Conservation (phyloP, 1,284 basidiomycete genomes). For the Gymnopus androsaceus region DNA sequence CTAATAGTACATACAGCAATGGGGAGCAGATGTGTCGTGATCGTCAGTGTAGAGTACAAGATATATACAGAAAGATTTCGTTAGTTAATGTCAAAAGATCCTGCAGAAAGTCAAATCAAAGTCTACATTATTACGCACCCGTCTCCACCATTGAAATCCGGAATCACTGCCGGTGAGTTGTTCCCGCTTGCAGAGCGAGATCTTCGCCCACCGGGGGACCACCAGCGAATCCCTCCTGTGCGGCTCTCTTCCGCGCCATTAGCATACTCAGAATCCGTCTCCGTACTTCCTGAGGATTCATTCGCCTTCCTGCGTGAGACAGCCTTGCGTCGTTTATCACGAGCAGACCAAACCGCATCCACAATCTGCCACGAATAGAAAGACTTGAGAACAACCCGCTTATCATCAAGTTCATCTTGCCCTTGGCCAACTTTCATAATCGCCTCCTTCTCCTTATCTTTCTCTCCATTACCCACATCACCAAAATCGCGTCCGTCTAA, state of each 20-base stretch:
- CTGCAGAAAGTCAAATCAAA: not conserved
- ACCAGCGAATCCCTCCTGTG: conserved; percentile 40
- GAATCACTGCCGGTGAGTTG: conserved; percentile 12
- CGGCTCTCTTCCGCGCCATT: conserved; percentile 26
- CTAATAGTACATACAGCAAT: not conserved
- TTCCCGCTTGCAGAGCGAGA: conserved; percentile 34
- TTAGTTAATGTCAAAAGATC: not conserved
- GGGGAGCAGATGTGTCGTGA: not conserved
- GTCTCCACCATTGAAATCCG: conserved; percentile 19
- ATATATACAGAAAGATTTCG: not conserved
- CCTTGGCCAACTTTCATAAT: conserved; percentile 33
- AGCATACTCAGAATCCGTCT: conserved; percentile 19
- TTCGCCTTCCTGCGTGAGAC: conserved; percentile 43
- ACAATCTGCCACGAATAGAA: conserved; percentile 88
- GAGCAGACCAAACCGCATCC: conserved; percentile 62
- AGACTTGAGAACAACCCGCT: conserved; percentile 77
- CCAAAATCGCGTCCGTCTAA: conserved; percentile 63
- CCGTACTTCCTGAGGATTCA: conserved; percentile 33
- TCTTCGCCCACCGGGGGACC: conserved; percentile 43
- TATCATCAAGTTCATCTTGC: conserved; percentile 75
- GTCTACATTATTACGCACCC: conserved; percentile 26
- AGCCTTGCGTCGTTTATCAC: conserved; percentile 60
- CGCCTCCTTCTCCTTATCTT: conserved; percentile 14
- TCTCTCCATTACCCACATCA: not conserved
- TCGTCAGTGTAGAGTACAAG: not conserved